These are phyloP conservation scores for Dactylonectria estremocensis DNA, from an alignment of 2,329 filamentous ascomycete species.

Conservation along the genomic window DNA sequence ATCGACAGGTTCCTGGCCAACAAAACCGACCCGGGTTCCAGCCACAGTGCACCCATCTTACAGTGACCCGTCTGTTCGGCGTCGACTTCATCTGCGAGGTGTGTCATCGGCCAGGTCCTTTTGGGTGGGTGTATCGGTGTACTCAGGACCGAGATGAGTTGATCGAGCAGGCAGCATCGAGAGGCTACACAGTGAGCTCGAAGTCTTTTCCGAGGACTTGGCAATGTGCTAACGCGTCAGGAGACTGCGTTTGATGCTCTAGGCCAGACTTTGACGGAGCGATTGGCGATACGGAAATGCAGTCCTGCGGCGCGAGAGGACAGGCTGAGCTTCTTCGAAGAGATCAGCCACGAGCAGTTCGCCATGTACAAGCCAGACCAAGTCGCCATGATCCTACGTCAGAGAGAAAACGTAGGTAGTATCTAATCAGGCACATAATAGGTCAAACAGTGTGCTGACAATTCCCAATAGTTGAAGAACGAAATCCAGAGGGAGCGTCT, in stretches of 20 bases:
- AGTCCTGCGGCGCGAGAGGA: conserved; percentile 60
- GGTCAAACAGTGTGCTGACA: conserved; percentile 41
- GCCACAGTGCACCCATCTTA: conserved; percentile 75
- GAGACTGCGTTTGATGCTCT: conserved; percentile 56
- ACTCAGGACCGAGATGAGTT: conserved; percentile 72
- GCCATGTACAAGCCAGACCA: conserved; percentile 64
- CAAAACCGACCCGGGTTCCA: conserved; percentile 43
- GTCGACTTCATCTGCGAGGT: conserved; percentile 66
- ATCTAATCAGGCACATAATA: no score
- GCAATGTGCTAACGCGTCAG: conserved; percentile 16
- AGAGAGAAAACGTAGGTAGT: conserved; percentile 63
- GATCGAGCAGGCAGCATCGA: conserved; percentile 49
- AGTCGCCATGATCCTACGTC: conserved; percentile 62
- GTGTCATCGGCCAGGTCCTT: conserved; percentile 69
- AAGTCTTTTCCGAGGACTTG: not conserved
- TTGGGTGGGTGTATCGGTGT: conserved; percentile 84
- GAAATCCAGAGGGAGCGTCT: conserved; percentile 51
- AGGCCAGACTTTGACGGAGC: conserved; percentile 50
- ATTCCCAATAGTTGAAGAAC: conserved; percentile 34
- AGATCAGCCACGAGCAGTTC: conserved; percentile 60
- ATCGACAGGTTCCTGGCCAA: conserved; percentile 25
- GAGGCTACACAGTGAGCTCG: conserved; percentile 36
- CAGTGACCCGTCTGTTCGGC: conserved; percentile 77
- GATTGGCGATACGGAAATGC: conserved; percentile 55
- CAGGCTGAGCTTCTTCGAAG: conserved; percentile 62